phyloP scores from a whole-genome alignment of 179 eudicot genomes.

The Carnegiea gigantea region DNA sequence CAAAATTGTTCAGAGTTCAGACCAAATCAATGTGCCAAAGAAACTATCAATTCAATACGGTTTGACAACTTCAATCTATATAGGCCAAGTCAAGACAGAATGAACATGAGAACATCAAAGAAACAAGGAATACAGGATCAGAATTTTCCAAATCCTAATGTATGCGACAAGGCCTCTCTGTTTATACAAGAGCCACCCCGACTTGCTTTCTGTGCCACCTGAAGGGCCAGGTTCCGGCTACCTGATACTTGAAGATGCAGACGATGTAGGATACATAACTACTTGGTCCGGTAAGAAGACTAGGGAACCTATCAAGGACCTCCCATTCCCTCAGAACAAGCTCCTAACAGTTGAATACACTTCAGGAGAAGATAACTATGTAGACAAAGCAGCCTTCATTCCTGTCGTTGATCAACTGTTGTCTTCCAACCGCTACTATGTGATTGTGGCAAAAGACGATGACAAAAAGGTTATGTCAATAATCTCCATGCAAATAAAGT shows the following conservation, averaged over 20 bases:
- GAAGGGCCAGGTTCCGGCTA: too few species aligned
- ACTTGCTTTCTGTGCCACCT: too few species aligned
- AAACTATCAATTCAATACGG: neutral
- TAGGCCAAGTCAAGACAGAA: neutral
- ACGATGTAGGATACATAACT: neutral
- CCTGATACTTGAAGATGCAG: too few species aligned
- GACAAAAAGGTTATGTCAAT: neutral
- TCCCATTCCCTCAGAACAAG: constrained; percentile 17
- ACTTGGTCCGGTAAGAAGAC: neutral
- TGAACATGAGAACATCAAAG: neutral
- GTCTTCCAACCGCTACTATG: neutral
- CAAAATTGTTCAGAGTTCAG: too few species aligned
- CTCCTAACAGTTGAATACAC: too few species aligned
- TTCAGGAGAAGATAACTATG: too few species aligned
- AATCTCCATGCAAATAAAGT: neutral
- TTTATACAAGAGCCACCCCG: neutral
- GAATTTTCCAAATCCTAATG: neutral
- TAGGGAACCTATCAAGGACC: neutral
- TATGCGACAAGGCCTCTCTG: neutral
- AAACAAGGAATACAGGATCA: too few species aligned
- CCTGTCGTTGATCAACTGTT: too few species aligned
- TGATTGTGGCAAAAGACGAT: neutral
- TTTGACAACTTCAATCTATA: neutral
- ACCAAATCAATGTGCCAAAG: too few species aligned
- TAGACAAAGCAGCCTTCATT: too few species aligned